Evolutionary conservation across 306 rosid genomes (phyloP).

Genomic region (Begonia masoniana): DNA sequence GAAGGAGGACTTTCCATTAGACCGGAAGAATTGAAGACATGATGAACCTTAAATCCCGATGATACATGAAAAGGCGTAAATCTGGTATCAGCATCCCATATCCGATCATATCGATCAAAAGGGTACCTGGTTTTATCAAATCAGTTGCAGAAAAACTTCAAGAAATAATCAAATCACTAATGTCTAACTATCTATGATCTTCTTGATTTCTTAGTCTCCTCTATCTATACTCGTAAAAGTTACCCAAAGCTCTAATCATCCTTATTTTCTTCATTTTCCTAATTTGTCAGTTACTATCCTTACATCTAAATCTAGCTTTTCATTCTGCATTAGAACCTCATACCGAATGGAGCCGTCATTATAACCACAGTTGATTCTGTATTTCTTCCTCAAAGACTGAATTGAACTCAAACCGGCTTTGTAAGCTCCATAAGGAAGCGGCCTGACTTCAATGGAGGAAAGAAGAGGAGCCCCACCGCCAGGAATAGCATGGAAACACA

Average conservation of each 20-base stretch:
- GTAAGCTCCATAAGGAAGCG: constrained; percentile 74
- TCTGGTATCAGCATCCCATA: constrained; percentile 60
- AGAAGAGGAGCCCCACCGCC: constrained; percentile 56
- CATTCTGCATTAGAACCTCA: constrained; percentile 5
- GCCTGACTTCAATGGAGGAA: constrained; percentile 66
- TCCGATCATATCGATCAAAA: constrained; percentile 59
- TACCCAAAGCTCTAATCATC: too few relatives aligned
- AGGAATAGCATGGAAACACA: constrained; percentile 47
- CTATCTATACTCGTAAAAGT: too few relatives aligned
- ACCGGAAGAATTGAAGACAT: constrained; percentile 25
- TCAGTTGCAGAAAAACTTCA: neutral
- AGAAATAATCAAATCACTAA: too few relatives aligned
- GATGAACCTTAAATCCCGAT: constrained; percentile 40
- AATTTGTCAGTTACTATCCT: too few relatives aligned
- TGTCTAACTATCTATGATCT: too few relatives aligned
- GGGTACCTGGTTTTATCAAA: constrained; percentile 52
- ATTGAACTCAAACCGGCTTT: constrained; percentile 32
- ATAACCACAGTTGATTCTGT: constrained; percentile 68
- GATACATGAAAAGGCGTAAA: constrained; percentile 59
- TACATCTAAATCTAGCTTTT: too few relatives aligned
- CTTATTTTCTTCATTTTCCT: too few relatives aligned
- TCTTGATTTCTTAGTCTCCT: too few relatives aligned
- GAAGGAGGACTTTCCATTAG: constrained; percentile 47
- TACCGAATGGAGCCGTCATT: constrained; percentile 52
- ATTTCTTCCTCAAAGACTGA: constrained; percentile 52